Base-by-base conservation (phyloP, 768 basidiomycete genomes). In the Hemileccinum rubropunctum region DNA sequence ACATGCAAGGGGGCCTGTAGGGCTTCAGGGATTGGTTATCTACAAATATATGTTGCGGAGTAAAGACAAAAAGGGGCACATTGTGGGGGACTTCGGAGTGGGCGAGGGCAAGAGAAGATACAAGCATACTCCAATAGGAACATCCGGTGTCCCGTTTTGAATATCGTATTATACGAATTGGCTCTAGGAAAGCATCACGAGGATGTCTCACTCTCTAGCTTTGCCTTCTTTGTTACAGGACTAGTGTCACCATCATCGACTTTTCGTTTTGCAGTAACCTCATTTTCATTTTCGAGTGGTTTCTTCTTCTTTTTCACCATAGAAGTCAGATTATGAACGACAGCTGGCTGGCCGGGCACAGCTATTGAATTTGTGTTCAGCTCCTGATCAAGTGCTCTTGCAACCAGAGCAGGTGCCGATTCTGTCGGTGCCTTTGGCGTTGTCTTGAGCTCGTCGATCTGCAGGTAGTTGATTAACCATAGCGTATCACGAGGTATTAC, bases 1-100 rank as follows among this genome's bases (percentile, higher is more conserved):
- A 48, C 97, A 99, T 63, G 95, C 97, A 14, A 78, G 95, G 36
- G 97, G 97, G 3, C 97, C 97, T 0, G 95, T 98, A 1, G 95
- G 95, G 0, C 75, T 98, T 45, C 91, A 98, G 57, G 93, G 93
- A 2, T 74, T 97, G 56, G 88, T 94, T 35, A 97, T 86, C 50
- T 98, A 99, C 77, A 98, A 98, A 73, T 99, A 98, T 69, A 83
- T 93, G 75, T 70, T 98, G 72, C 75, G 80, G 69, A 94, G 93
- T 69, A 82, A 74, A 58, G 84, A 73, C 42, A 75, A 74, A 39
- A 74, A 70, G 43, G 97, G 95, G 10, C 94, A 97, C 61, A 71
- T 89, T n/a, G 91, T 86, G 8, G 81, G 82, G 6, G 95, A 97
- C 61, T 95, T 93, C 67, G 92, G 89, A 14, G 66, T 67, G 2